These are phyloP conservation scores for Rhododendron vialii DNA, from an alignment of 148 eudicot species.

Conservation along the genomic window DNA sequence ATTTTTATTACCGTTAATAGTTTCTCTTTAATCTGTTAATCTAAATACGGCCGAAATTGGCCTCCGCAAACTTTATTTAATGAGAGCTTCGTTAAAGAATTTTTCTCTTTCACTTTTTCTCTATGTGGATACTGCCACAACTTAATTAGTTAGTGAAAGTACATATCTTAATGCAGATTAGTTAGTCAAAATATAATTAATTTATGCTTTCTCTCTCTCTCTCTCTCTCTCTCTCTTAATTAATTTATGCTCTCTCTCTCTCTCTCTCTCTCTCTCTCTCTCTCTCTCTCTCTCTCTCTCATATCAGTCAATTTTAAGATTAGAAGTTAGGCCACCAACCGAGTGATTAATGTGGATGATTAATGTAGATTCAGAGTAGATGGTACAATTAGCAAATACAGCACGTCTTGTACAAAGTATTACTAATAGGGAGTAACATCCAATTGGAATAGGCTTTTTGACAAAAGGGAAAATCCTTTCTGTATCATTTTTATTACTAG, in stretches of 20 bases:
- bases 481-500: not conserved
- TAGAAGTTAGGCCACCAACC: conserved; percentile 52
- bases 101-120: not conserved
- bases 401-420: not conserved
- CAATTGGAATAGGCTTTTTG: not conserved
- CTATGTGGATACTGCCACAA: not conserved
- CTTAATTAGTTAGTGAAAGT: not conserved
- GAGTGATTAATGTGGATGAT: not conserved
- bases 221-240: not conserved
- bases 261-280: not conserved
- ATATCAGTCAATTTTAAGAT: conserved; percentile 16
- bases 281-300: conserved; percentile 1
- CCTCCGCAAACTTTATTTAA: too few relatives aligned
- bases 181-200: not conserved
- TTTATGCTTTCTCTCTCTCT: not conserved
- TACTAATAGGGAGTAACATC: not conserved
- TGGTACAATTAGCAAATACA: not conserved
- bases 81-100: too few relatives aligned
- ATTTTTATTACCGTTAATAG: too few relatives aligned
- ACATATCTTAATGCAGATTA: not conserved
- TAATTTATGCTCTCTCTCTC: not conserved
- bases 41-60: too few relatives aligned
- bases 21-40: too few relatives aligned
- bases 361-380: not conserved
- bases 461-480: not conserved